Percentiles rank a stretch among this genome's conserved stretches.
Conservation (phyloP, 2,329 filamentous ascomycete genomes). For the Fusarium nurragi region DNA sequence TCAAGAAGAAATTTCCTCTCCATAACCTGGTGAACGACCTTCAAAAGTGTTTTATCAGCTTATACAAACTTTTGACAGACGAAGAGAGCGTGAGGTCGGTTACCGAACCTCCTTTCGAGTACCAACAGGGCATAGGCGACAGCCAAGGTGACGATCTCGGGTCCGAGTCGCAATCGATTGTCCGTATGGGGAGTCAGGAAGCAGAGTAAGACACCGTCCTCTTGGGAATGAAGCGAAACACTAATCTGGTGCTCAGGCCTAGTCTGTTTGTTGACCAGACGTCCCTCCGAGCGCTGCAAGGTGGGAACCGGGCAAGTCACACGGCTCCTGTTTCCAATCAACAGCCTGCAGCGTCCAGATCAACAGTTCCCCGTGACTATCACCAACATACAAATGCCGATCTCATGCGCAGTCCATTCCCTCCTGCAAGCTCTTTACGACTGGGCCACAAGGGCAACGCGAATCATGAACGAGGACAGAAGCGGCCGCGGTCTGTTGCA, state of each 20-base stretch:
- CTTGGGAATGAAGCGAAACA: background rate
- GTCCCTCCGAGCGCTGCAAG: constrained; percentile 35
- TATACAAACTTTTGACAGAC: constrained; percentile 20
- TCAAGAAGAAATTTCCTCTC: constrained; percentile 34
- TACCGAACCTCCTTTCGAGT: background rate
- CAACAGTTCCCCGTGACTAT: constrained; percentile 38
- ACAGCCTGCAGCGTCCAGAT: constrained; percentile 19
- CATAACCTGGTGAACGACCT: constrained; percentile 32
- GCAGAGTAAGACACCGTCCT: constrained; percentile 19
- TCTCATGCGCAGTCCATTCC: constrained; percentile 26
- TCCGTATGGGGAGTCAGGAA: constrained; percentile 30
- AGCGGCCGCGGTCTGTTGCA: constrained; percentile 1
- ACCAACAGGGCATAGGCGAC: constrained; percentile 21
- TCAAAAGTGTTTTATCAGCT: constrained; percentile 27
- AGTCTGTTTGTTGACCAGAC: constrained; percentile 34
- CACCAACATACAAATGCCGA: constrained; percentile 31
- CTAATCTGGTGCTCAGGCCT: constrained; percentile 24
- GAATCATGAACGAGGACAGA: background rate
- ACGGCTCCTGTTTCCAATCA: constrained; percentile 38
- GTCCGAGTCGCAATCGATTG: constrained; percentile 43
- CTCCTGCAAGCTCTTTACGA: constrained; percentile 15
- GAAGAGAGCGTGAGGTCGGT: background rate
- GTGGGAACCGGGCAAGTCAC: background rate
- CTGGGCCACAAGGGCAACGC: background rate
- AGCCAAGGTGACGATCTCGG: constrained; percentile 32